Conservation (phyloP, 805 yeast species). For the Saccharomycopsis javanensis region DNA sequence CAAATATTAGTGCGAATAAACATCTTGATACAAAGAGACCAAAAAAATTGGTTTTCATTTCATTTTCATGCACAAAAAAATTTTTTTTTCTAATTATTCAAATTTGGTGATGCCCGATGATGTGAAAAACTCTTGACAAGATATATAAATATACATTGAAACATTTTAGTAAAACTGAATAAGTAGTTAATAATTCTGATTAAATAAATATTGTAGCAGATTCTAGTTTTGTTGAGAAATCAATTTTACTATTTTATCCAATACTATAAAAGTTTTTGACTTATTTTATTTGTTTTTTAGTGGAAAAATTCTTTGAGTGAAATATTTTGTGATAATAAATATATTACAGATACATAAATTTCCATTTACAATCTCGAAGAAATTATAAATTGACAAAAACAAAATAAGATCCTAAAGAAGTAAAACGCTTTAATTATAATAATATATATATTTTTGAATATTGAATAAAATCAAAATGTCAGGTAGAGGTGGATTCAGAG, state of each 20-base stretch:
- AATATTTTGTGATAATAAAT: background rate
- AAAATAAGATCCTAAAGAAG: background rate
- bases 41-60: too few species aligned
- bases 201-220: too few species aligned
- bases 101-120: background rate
- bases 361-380: background rate
- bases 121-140: background rate
- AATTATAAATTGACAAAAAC: too few species aligned
- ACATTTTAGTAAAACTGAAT: background rate
- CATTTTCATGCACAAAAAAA: background rate
- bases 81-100: background rate
- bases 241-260: background rate
- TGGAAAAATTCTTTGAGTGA: background rate
- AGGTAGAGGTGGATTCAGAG: constrained; percentile 8
- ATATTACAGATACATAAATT: background rate
- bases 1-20: background rate
- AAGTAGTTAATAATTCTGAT: too few species aligned
- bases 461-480: background rate
- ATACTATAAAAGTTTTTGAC: background rate
- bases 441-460: too few species aligned
- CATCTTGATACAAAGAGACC: too few species aligned
- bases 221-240: too few species aligned
- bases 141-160: too few species aligned
- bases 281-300: too few species aligned
- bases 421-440: too few species aligned